phyloP scores from a whole-genome alignment of 768 basidiomycete species.

The Podaxis sp. region DNA sequence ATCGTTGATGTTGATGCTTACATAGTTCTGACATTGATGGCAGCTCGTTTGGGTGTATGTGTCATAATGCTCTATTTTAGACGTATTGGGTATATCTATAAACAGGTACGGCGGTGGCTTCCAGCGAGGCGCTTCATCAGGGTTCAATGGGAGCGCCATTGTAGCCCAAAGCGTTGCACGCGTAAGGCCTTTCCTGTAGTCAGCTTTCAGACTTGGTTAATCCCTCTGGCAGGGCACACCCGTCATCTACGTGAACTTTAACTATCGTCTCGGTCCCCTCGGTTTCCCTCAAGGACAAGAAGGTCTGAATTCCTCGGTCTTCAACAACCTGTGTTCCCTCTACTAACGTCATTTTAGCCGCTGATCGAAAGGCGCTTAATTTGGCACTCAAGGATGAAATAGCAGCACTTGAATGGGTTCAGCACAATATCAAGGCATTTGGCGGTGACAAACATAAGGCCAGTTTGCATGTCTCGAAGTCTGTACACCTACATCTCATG shows the following conservation, averaged over 20 bases:
- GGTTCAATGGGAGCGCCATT: conserved; percentile 33
- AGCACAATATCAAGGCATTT: conserved; percentile 56
- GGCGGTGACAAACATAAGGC: conserved; percentile 50
- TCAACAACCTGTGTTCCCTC: background rate
- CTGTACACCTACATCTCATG: too few species aligned
- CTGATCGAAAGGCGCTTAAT: conserved; percentile 37
- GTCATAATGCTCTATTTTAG: background rate
- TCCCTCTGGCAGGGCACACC: conserved; percentile 35
- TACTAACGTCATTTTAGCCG: conserved; percentile 25
- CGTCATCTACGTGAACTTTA: conserved; percentile 40
- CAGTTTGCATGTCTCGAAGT: background rate
- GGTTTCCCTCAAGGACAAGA: conserved; percentile 44
- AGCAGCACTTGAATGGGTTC: conserved; percentile 52
- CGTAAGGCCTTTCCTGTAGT: conserved; percentile 21
- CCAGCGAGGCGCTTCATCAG: conserved; percentile 24
- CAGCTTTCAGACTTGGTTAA: background rate
- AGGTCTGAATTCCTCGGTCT: conserved; percentile 19
- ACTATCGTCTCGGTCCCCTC: conserved; percentile 46
- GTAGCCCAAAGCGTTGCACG: conserved; percentile 36
- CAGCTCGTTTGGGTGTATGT: conserved; percentile 42
- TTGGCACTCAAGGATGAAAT: conserved; percentile 48
- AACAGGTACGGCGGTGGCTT: conserved; percentile 37
- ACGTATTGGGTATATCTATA: background rate
- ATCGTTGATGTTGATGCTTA: too few species aligned
- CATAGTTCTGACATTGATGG: background rate